Percentiles rank a stretch among this genome's conserved stretches.
Evolutionary conservation across 2,329 filamentous ascomycete genomes (phyloP).

Genomic region (Sporothrix pallida): DNA sequence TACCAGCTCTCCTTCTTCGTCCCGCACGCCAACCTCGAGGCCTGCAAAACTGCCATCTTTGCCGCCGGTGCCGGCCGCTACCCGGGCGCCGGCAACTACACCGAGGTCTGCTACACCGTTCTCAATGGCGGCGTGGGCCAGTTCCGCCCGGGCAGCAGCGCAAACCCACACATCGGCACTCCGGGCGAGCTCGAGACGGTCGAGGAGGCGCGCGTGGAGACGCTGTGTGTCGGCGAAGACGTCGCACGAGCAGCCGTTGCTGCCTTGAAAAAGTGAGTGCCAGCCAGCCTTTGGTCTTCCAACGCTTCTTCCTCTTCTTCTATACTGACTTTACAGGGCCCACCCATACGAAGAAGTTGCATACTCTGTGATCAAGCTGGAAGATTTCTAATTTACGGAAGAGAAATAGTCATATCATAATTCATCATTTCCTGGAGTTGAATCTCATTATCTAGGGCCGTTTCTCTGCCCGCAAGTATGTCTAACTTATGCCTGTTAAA

Average conservation of each 20-base stretch:
- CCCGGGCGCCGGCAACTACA: constrained; percentile 56
- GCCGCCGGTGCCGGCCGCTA: constrained; percentile 63
- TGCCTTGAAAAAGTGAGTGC: constrained; percentile 66
- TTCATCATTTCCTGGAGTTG: constrained; percentile 22
- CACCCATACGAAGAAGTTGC: constrained; percentile 61
- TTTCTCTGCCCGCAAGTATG: neutral
- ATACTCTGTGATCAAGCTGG: constrained; percentile 56
- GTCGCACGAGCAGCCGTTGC: constrained; percentile 62
- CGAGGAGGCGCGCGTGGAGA: constrained; percentile 67
- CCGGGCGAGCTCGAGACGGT: constrained; percentile 60
- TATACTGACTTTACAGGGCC: constrained; percentile 44
- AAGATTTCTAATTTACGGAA: constrained; percentile 49
- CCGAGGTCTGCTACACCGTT: constrained; percentile 58
- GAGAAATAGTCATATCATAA: neutral
- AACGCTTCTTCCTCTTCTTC: neutral
- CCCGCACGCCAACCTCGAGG: constrained; percentile 46
- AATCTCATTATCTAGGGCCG: constrained; percentile 17
- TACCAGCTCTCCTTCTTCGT: constrained; percentile 33
- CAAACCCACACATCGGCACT: constrained; percentile 68
- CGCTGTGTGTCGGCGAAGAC: constrained; percentile 65
- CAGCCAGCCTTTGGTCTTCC: neutral
- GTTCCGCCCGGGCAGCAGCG: constrained; percentile 66
- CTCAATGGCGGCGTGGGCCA: constrained; percentile 62
- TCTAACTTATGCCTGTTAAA: neutral
- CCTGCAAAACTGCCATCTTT: constrained; percentile 62